A percentile compares a stretch with the other conserved stretches of the same genome.
Conservation (phyloP, 2,329 filamentous ascomycete species). For the Nemania sp. region DNA sequence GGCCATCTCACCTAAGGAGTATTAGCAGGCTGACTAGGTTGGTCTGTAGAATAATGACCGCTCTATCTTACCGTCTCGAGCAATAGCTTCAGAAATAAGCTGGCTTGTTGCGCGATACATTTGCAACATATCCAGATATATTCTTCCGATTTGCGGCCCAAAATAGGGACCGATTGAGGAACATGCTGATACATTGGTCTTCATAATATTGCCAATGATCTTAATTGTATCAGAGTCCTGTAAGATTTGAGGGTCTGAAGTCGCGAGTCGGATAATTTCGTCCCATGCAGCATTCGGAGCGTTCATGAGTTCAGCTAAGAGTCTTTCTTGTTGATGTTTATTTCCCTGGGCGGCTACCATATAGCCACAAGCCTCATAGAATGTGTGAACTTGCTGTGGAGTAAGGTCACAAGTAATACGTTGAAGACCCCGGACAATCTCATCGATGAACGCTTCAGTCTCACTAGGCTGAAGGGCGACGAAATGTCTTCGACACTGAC, state of each 20-base stretch:
- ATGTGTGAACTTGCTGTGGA: conserved; percentile 96
- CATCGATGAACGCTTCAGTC: conserved; percentile 94
- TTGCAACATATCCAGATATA: conserved; percentile 97
- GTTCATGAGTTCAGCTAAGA: conserved; percentile 90
- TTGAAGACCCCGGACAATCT: conserved; percentile 93
- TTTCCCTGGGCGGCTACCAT: conserved; percentile 99
- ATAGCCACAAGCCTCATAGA: conserved; percentile 98
- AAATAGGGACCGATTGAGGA: conserved; percentile 96
- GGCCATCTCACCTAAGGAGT: conserved; percentile 73
- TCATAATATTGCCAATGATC: conserved; percentile 99
- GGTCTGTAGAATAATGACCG: background rate
- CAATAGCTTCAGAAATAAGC: conserved; percentile 91
- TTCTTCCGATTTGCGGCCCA: conserved; percentile 95
- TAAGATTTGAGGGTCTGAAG: conserved; percentile 79
- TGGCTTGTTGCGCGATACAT: conserved; percentile 99
- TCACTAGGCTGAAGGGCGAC: conserved; percentile 94
- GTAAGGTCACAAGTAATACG: conserved; percentile 95
- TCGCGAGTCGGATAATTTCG: conserved; percentile 86
- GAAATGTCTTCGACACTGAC: conserved; percentile 96
- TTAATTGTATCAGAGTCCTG: conserved; percentile 96
- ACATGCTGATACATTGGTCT: conserved; percentile 99
- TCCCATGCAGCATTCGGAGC: conserved; percentile 96
- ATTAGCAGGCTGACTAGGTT: conserved; percentile 45
- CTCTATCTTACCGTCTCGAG: conserved; percentile 68
- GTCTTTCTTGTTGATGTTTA: conserved; percentile 87